These are phyloP conservation scores for Wickerhamomyces tratensis DNA, from an alignment of 805 yeast genomes.

Conservation along the genomic window DNA sequence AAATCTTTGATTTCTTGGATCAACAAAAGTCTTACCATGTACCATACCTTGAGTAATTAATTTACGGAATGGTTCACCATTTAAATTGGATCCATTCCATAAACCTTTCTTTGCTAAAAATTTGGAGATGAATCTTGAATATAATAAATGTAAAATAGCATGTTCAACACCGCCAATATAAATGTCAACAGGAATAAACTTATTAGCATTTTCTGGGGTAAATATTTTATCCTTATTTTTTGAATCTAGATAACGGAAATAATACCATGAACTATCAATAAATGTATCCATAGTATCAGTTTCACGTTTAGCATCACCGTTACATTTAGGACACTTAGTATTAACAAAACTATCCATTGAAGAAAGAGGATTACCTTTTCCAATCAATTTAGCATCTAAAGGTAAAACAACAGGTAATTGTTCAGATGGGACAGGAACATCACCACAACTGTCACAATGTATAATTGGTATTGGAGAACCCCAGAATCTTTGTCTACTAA, in stretches of 20 bases:
- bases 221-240: constrained; percentile 51
- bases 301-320: constrained; percentile 67
- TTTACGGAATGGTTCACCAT: constrained; percentile 74
- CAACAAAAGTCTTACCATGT: constrained; percentile 75
- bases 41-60: constrained; percentile 97
- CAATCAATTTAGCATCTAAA: constrained; percentile 34
- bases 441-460: constrained; percentile 79
- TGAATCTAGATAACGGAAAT: constrained; percentile 74
- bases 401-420: constrained; percentile 84
- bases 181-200: constrained; percentile 73
- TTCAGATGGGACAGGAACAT: constrained; percentile 84
- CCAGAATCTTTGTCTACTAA: constrained; percentile 94
- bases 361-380: constrained; percentile 60
- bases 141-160: constrained; percentile 85
- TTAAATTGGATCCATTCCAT: constrained; percentile 50
- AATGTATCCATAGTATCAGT: constrained; percentile 99
- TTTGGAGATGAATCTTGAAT: constrained; percentile 79
- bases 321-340: constrained; percentile 77
- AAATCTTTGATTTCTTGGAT: constrained; percentile 66
- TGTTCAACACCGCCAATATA: constrained; percentile 96
- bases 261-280: constrained; percentile 97
- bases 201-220: constrained; percentile 34
- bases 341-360: constrained; percentile 59
- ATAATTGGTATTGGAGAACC: constrained; percentile 97
- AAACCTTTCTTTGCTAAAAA: constrained; percentile 57